A percentile compares a stretch with the other conserved stretches of the same genome.
phyloP scores from a whole-genome alignment of 164 flowering plant species.

The Vitis cinerea region DNA sequence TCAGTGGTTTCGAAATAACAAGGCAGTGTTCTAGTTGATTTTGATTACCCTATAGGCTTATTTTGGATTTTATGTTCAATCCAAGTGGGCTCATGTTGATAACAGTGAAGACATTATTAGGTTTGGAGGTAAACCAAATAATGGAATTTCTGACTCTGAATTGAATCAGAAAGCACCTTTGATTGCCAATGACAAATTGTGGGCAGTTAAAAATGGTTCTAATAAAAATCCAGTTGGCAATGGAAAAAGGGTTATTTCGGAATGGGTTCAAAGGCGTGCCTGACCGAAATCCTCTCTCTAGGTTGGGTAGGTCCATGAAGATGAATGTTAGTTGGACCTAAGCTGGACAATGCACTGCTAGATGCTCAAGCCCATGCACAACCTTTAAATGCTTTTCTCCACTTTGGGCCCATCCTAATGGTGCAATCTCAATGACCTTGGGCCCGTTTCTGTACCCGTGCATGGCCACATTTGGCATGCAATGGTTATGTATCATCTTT shows the following conservation, averaged over 20 bases:
- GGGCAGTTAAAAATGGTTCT: conserved; percentile 22
- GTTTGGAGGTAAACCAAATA: conserved; percentile 40
- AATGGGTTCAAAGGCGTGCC: no score
- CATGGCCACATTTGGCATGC: no score
- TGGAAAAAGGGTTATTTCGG: conserved; percentile 7
- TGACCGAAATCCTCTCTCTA: no score
- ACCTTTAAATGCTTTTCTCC: no score
- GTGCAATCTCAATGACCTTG: no score
- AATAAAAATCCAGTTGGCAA: conserved; percentile 12
- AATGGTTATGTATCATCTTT: no score
- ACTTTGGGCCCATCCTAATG: no score
- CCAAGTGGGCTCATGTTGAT: conserved; percentile 94
- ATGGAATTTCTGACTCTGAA: conserved; percentile 12
- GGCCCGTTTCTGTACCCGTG: no score
- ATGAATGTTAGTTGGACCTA: no score
- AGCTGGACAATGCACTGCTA: no score
- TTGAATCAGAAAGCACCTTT: conserved; percentile 27
- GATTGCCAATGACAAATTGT: conserved; percentile 21
- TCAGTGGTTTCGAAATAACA: conserved; percentile 66
- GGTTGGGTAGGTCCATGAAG: no score
- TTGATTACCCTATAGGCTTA: conserved; percentile 96
- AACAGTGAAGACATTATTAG: conserved; percentile 54
- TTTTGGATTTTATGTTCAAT: conserved; percentile 86
- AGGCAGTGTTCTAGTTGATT: conserved; percentile 75
- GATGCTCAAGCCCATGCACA: no score